Conservation (phyloP, 371 early-diverging fungal genomes). For the Dinochytrium kinnereticum region DNA sequence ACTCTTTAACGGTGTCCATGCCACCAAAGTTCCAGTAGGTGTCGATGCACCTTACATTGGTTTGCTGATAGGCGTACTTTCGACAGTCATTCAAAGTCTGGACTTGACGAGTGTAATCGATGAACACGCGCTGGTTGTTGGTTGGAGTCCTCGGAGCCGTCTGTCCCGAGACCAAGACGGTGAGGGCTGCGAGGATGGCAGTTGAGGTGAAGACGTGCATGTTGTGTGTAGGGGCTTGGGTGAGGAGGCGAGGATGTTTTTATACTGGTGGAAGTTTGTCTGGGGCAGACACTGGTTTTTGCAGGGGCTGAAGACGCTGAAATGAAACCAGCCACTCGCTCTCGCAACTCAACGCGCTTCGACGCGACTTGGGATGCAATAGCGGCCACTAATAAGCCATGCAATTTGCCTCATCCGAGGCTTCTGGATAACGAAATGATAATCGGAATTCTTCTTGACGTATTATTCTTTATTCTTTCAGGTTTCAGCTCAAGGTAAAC, state of each 20-base stretch:
- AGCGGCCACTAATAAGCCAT: no score
- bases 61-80: background rate
- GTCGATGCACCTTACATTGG: background rate
- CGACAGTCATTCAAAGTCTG: background rate
- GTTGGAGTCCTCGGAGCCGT: background rate
- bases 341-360: no score
- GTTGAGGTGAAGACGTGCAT: background rate
- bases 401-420: no score
- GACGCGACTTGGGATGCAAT: no score
- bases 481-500: no score
- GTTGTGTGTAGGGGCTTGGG: background rate
- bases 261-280: no score
- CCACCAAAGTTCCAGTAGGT: background rate
- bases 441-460: no score
- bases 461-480: no score
- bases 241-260: background rate
- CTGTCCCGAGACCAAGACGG: background rate
- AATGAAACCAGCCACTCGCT: no score
- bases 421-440: no score
- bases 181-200: background rate
- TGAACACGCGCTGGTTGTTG: background rate
- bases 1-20: background rate
- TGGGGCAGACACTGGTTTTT: no score
- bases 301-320: no score
- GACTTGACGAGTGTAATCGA: background rate